Base-by-base conservation (phyloP, 495 filamentous ascomycete genomes). In the Articulospora tetracladia region DNA sequence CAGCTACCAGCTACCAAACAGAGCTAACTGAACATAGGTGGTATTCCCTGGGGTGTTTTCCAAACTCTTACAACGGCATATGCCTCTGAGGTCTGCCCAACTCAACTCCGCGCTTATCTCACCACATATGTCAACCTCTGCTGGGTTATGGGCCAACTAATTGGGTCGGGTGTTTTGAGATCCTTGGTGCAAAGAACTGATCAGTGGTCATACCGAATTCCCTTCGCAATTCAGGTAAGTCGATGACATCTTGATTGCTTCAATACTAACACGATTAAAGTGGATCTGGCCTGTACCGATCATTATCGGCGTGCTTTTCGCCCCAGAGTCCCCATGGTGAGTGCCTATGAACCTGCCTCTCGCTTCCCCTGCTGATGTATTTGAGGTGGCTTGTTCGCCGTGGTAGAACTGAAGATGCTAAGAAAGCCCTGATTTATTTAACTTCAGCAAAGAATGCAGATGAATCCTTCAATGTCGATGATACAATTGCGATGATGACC, bases 251-350 rank as follows among this genome's bases (percentile, higher is more conserved):
- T n/a, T n/a, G n/a, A n/a, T n/a, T n/a, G n/a, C n/a, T n/a, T n/a
- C n/a, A n/a, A n/a, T n/a, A n/a, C n/a, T n/a, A n/a, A n/a, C n/a
- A n/a, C n/a, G n/a, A n/a, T n/a, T n/a, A n/a, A 89, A 93, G 70
- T 93, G 90, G 89, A 87, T 93, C 76, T 93, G 89, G 88, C 89
- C 89, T 0, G 66, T 88, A 2, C 89, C 89, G 2, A 77, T 93
- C 11, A 81, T 88, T 55, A 77, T 91, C 61, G 87, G 84, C 27
- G 85, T 90, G 55, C 78, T 74, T 44, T 80, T 90, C 32, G 87
- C 87, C 0, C 90, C 90, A 1, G 90, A 93, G 69, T 86, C 81
- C 0, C 90, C 90, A 0, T 93, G 65, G 88, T 2, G 76, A 79
- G 17, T 82, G 81, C 0, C 68, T 74, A 53, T 58, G 64, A n/a